A percentile compares a stretch with the other conserved stretches of the same genome.
phyloP scores from a whole-genome alignment of 345 rosid species.

The Ceriops zippeliana region DNA sequence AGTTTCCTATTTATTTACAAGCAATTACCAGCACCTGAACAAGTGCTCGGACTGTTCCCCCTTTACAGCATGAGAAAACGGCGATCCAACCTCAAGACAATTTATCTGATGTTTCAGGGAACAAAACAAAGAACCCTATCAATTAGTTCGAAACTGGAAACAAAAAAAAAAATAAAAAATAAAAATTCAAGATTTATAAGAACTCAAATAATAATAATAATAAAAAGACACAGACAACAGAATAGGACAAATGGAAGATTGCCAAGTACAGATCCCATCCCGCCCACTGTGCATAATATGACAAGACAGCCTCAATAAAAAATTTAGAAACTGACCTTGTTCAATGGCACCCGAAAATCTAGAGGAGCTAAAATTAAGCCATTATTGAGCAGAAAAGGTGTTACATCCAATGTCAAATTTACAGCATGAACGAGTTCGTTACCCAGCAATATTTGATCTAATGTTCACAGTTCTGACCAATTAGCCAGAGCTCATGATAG shows the following conservation, averaged over 20 bases:
- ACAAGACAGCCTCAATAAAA: background rate
- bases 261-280: background rate
- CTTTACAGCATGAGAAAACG: conserved; percentile 17
- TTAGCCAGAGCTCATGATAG: conserved; percentile 57
- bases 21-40: conserved; percentile 30
- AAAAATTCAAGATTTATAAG: no score
- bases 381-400: conserved; percentile 39
- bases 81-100: conserved; percentile 19
- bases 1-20: conserved; percentile 47
- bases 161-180: no score
- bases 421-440: conserved; percentile 25
- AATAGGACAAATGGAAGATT: background rate
- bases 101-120: conserved; percentile 7
- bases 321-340: conserved; percentile 30
- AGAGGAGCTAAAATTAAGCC: conserved; percentile 25
- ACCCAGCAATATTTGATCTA: conserved; percentile 7
- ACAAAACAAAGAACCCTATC: background rate
- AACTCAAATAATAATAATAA: no score
- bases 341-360: conserved; percentile 14
- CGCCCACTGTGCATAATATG: background rate
- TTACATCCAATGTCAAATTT: conserved; percentile 28
- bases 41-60: conserved; percentile 12
- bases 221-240: background rate
- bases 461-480: conserved; percentile 28
- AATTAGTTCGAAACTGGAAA: background rate